Evolutionary conservation across 345 rosid species (phyloP), one percentile per base, ranked within the genome.

Genomic region (Conringia planisiliqua): DNA sequence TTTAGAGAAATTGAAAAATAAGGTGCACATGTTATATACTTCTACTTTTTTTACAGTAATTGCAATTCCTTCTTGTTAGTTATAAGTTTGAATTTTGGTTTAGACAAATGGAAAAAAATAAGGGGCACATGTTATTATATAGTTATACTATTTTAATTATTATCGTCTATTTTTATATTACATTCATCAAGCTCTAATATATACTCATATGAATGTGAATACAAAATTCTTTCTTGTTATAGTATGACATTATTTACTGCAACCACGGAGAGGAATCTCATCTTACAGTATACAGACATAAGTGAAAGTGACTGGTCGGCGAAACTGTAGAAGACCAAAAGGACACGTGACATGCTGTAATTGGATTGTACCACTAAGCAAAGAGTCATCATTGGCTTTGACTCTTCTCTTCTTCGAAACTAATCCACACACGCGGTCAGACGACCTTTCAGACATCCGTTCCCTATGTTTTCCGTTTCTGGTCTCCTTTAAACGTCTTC

Each of bases 301-400:
- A 2, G 18, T 66, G 79, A 75, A 30, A 75, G 63, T 62, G 79
- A 75, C 57, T 20, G 56, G 79, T 68, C 79, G 68, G 35, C 5
- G 57, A 66, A 36, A 66, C 50, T 16, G 42, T 56, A 66, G 42
- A 47, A 26, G 66, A 59, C 55, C 10, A 10, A 18, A 1, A 13
- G 1, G 2, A 14, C 63, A 63, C 71, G 71, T 70, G 75, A 39
- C 60, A 0, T 0, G 0, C 0, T 2, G 0, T 29, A 18, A 76
- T 32, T 76, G 59, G 75, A 13, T 42, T 4, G 26, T 42, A 61
- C 20, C 5, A 3, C 4, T 24, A 42, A 69, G 64, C 70, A 67
- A 2, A 60, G 70, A 50, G 73, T 75, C 66, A 70, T 76, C 20
- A 76, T 76, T 70, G 50, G 71, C 33, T 76, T 76, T 76, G 80